Evolutionary conservation across 192 early-diverging fungal species (phyloP).

Genomic region (Coemansia sp.): DNA sequence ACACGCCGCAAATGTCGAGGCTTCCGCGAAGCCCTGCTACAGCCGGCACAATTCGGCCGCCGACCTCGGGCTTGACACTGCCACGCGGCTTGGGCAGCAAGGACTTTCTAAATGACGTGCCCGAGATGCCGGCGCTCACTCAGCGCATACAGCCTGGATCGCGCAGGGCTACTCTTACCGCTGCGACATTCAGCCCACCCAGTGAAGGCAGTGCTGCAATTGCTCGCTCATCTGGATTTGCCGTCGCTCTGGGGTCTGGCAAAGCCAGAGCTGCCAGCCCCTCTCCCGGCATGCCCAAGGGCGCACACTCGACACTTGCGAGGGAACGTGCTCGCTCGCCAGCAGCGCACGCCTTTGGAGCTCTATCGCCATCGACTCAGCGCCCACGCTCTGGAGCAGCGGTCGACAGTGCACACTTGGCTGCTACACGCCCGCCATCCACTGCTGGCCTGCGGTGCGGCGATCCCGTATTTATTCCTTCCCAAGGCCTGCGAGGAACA

Average conservation of each 20-base stretch:
- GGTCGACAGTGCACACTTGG: not conserved
- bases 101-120: slow-evolving; percentile 21
- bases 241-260: slow-evolving; percentile 8
- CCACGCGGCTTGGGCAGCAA: slow-evolving; percentile 19
- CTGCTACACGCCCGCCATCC: slow-evolving; percentile 3
- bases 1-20: slow-evolving; percentile 30
- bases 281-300: slow-evolving; percentile 9
- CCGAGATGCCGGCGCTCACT: slow-evolving; percentile 29
- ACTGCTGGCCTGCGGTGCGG: slow-evolving; percentile 36
- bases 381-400: slow-evolving; percentile 1
- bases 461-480: slow-evolving; percentile 63
- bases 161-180: slow-evolving; percentile 37
- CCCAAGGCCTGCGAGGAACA: slow-evolving; percentile 60
- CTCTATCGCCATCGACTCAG: not conserved
- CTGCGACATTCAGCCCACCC: slow-evolving; percentile 30
- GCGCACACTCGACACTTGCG: not conserved
- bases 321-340: slow-evolving; percentile 9
- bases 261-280: slow-evolving; percentile 21
- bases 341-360: not conserved
- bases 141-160: slow-evolving; percentile 22
- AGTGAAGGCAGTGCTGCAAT: slow-evolving; percentile 3
- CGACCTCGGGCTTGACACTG: slow-evolving; percentile 33
- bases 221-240: slow-evolving; percentile 38
- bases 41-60: slow-evolving; percentile 32
- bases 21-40: slow-evolving; percentile 32